A percentile compares a stretch with the other conserved stretches of the same genome.
Evolutionary conservation across 108 stramenopile genomes (phyloP).

Genomic region (Cyclotella cryptica): DNA sequence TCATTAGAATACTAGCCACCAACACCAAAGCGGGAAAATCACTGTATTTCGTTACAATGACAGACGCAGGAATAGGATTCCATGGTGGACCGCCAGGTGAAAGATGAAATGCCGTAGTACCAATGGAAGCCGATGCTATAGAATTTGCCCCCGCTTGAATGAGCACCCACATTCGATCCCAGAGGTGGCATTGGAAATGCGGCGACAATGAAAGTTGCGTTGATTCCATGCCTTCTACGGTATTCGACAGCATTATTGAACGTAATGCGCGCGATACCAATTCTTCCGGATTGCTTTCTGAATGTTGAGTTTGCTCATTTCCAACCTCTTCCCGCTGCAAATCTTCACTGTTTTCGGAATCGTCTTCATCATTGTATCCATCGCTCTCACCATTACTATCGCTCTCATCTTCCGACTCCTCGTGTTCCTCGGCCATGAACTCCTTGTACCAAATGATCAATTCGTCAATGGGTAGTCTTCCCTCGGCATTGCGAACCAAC

Average conservation of each 20-base stretch:
- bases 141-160: background rate
- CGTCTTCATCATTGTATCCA: background rate
- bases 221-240: no score
- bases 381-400: no score
- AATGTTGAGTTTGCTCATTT: no score
- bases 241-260: no score
- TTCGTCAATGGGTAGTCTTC: constrained; percentile 30
- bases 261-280: background rate
- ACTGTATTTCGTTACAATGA: constrained; percentile 35
- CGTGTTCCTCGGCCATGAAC: background rate
- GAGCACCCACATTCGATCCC: constrained; percentile 2
- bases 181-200: background rate
- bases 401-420: no score
- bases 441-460: constrained; percentile 32
- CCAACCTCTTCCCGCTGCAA: no score
- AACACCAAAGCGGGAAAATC: constrained; percentile 40
- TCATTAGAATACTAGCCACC: constrained; percentile 18
- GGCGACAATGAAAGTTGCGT: background rate
- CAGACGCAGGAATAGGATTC: constrained; percentile 30
- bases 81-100: background rate
- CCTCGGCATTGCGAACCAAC: constrained; percentile 20
- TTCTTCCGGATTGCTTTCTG: background rate
- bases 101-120: constrained; percentile 10
- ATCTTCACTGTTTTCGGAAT: constrained; percentile 6
- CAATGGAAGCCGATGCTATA: background rate